These are phyloP conservation scores for Podospora didyma DNA, from an alignment of 495 filamentous ascomycete genomes.

Conservation along the genomic window DNA sequence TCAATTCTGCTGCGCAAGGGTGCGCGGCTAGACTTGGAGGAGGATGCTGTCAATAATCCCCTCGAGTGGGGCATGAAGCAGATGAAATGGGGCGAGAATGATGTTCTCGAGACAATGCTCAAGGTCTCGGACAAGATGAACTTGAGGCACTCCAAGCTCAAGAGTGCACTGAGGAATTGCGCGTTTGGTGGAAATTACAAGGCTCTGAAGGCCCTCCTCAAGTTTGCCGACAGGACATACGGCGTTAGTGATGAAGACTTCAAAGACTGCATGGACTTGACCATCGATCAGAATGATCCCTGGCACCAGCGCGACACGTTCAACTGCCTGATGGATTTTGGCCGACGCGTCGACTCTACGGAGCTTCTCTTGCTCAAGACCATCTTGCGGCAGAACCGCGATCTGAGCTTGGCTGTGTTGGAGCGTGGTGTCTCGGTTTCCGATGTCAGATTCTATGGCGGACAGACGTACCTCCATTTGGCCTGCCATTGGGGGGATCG, in stretches of 20 bases:
- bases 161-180: slow-evolving; percentile 12
- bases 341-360: slow-evolving; percentile 14
- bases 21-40: slow-evolving; percentile 20
- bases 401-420: slow-evolving; percentile 19
- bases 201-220: slow-evolving; percentile 18
- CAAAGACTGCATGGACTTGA: slow-evolving; percentile 15
- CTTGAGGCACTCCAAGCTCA: slow-evolving; percentile 13
- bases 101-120: slow-evolving; percentile 20
- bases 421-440: slow-evolving; percentile 20
- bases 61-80: slow-evolving; percentile 23
- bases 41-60: slow-evolving; percentile 17
- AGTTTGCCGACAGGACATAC: slow-evolving; percentile 12
- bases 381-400: slow-evolving; percentile 18
- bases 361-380: slow-evolving; percentile 20
- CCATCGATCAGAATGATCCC: slow-evolving; percentile 18
- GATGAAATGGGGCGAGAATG: slow-evolving; percentile 15
- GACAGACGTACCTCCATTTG: slow-evolving; percentile 23
- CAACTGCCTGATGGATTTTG: slow-evolving; percentile 16
- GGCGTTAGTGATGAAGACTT: slow-evolving; percentile 14
- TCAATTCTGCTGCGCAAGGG: slow-evolving; percentile 12
- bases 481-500: slow-evolving; percentile 22
- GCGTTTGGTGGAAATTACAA: slow-evolving; percentile 22
- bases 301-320: slow-evolving; percentile 27
- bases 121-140: slow-evolving; percentile 12
- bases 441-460: slow-evolving; percentile 13